Evolutionary conservation across 2,329 filamentous ascomycete genomes (phyloP).

Genomic region (Botrytis pseudocinerea): DNA sequence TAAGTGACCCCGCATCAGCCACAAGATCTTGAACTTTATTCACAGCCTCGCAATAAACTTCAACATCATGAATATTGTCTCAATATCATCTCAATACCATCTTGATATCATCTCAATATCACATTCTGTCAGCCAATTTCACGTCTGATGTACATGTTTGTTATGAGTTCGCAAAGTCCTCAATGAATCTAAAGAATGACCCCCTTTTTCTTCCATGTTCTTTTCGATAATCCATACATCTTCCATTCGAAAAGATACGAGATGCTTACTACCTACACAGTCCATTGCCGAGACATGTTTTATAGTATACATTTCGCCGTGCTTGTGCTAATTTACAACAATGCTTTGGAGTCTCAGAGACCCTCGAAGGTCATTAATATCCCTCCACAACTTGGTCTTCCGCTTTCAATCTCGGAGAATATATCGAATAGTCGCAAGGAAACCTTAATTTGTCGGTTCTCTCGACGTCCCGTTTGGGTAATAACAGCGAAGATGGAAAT

Average conservation of each 20-base stretch:
- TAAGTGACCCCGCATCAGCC: conserved; percentile 1
- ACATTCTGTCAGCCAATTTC: background rate
- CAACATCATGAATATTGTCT: background rate
- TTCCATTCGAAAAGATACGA: too few relatives aligned
- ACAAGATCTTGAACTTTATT: background rate
- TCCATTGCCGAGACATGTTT: background rate
- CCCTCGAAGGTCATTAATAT: background rate
- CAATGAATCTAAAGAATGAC: background rate
- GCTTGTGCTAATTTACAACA: background rate
- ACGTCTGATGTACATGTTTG: background rate
- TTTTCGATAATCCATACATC: too few relatives aligned
- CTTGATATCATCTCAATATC: background rate
- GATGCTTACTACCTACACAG: background rate
- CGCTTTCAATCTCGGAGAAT: background rate
- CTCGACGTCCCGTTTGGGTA: background rate
- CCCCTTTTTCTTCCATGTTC: background rate
- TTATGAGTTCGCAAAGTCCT: background rate
- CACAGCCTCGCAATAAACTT: background rate
- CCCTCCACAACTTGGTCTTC: background rate
- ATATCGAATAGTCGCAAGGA: background rate
- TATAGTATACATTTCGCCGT: background rate
- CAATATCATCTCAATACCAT: background rate
- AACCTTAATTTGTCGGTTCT: background rate
- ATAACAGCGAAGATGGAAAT: background rate
- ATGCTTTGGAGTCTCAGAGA: background rate